Evolutionary conservation across 1,284 basidiomycete species (phyloP).

Genomic region (Bondarzewia mesenterica): DNA sequence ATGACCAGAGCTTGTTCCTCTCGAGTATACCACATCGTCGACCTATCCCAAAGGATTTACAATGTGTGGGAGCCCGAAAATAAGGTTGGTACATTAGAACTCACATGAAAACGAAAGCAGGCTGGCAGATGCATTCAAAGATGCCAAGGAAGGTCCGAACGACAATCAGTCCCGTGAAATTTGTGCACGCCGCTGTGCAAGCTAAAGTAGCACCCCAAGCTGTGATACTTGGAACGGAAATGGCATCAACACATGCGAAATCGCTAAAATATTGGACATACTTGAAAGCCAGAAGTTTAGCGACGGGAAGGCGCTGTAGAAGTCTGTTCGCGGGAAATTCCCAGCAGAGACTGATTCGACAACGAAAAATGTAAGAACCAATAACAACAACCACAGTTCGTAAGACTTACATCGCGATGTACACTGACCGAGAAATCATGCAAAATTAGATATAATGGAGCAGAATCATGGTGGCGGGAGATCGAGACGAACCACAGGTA

Average conservation of each 20-base stretch:
- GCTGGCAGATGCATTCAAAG: constrained; percentile 44
- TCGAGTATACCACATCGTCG: constrained; percentile 46
- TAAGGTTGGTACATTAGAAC: neutral
- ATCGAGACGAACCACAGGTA: constrained; percentile 35
- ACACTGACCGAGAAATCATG: neutral
- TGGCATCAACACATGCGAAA: constrained; percentile 3
- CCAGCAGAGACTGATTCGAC: constrained; percentile 29
- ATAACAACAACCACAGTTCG: neutral
- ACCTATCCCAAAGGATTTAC: constrained; percentile 19
- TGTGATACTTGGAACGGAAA: constrained; percentile 24
- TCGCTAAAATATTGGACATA: constrained; percentile 14
- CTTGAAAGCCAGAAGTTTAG: constrained; percentile 39
- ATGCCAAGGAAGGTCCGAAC: constrained; percentile 42
- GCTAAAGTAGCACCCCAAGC: constrained; percentile 43
- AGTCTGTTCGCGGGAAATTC: constrained; percentile 43
- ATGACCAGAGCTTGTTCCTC: constrained; percentile 44
- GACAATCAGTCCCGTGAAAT: constrained; percentile 36
- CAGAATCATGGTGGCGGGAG: too few species aligned
- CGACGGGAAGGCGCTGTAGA: constrained; percentile 39
- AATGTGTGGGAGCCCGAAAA: neutral
- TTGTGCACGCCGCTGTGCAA: constrained; percentile 38
- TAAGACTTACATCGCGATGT: neutral
- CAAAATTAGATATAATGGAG: neutral
- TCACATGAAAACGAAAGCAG: constrained; percentile 33
- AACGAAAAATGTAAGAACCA: neutral